These are phyloP conservation scores for Maudiozyma barnettii DNA, from an alignment of 805 yeast genomes.

Conservation along the genomic window DNA sequence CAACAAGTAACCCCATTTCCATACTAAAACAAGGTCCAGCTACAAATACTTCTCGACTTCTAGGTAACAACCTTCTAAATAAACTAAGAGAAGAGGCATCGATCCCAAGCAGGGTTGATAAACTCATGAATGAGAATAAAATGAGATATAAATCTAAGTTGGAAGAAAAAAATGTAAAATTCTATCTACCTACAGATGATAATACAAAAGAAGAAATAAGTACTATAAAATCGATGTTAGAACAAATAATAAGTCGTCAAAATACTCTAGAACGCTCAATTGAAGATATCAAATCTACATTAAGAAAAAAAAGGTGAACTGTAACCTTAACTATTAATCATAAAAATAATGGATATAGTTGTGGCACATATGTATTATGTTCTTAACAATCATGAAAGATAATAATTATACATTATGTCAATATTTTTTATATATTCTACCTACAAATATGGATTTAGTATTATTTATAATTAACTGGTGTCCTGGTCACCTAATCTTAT, in stretches of 20 bases:
- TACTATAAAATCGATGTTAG: conserved; percentile 8
- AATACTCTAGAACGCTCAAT: conserved; percentile 7
- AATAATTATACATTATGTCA: too few species aligned
- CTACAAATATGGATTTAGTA: too few species aligned
- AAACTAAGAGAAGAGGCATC: conserved; percentile 7
- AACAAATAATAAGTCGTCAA: conserved; percentile 11
- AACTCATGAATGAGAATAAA: conserved; percentile 13
- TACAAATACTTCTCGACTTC: background rate
- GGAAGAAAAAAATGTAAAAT: conserved; percentile 24
- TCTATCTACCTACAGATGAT: conserved; percentile 15
- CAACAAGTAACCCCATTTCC: background rate
- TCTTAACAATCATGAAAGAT: too few species aligned
- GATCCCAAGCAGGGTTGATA: background rate
- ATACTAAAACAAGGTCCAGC: background rate
- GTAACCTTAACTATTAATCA: background rate
- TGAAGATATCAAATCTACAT: background rate
- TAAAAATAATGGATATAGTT: too few species aligned
- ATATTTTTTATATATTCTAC: too few species aligned
- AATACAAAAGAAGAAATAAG: conserved; percentile 5
- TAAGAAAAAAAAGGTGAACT: background rate
- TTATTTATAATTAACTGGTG: background rate
- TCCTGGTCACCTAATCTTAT: conserved; percentile 39
- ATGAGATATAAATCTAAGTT: background rate
- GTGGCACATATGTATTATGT: too few species aligned
- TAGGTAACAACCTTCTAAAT: conserved; percentile 11